phyloP scores from a whole-genome alignment of 2,329 filamentous ascomycete species.

The Epichloe glyceriae region DNA sequence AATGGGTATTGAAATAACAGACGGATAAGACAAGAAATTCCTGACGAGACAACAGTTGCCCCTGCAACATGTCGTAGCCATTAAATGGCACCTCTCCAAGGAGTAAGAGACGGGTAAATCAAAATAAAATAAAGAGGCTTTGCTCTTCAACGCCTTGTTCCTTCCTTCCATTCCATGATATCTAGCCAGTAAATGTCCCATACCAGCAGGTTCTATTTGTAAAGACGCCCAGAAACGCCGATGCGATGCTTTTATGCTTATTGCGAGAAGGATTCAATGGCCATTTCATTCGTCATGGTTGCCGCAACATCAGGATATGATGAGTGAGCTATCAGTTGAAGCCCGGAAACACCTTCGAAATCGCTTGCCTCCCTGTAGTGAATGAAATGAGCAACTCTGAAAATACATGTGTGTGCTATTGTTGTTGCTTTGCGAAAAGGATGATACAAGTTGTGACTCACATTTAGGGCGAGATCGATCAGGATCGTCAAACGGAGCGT shows the following conservation, averaged over 20 bases:
- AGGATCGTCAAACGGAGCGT: constrained; percentile 30
- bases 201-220: background rate
- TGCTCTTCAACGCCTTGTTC: background rate
- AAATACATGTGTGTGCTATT: background rate
- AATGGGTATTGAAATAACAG: background rate
- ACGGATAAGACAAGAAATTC: too few species aligned
- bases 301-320: background rate
- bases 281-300: constrained; percentile 2
- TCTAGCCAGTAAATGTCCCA: background rate
- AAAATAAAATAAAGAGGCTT: background rate
- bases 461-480: constrained; percentile 26
- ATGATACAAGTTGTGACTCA: constrained; percentile 13
- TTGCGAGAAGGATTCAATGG: background rate
- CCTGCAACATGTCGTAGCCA: background rate
- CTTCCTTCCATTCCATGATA: constrained; percentile 1
- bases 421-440: background rate
- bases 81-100: background rate
- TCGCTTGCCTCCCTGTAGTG: constrained; percentile 4
- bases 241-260: constrained; percentile 1
- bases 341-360: constrained; percentile 7
- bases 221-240: constrained; percentile 2
- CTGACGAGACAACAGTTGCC: background rate
- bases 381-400: background rate
- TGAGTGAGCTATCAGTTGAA: background rate
- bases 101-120: background rate